Base-by-base conservation (phyloP, 2,329 filamentous ascomycete genomes). In the Xylaria sp. region DNA sequence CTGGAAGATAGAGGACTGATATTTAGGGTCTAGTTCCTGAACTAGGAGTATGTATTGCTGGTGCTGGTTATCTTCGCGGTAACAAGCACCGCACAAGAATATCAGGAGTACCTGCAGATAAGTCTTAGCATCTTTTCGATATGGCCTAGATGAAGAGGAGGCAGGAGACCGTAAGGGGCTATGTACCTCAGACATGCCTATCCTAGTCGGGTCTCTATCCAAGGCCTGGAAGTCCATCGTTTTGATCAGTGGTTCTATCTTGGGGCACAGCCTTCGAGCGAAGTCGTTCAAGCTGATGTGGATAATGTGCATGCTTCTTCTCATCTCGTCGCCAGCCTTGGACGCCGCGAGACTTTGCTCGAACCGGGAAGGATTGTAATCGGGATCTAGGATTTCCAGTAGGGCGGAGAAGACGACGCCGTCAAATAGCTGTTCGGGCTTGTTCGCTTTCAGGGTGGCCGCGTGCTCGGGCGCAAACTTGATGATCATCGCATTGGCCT, bases 211-310 rank as follows among this genome's bases (percentile, higher is more conserved):
- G 72, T 88, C 84, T 73, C 88, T 86, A 69, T 85, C 86, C 64
- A 90, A 84, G 60, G 84, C 83, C 79, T 88, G 87, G 73, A 89
- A 87, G 74, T 90, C 84, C 65, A 86, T 83, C 51, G 82, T 82
- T 73, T 84, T 84, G 60, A 87, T 83, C 68, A 89, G 81, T 44
- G 84, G 84, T 66, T 84, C 83, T 63, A 89, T 81, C 50, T 85
- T 84, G 2, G 83, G 80, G 71, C 86, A 85, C 63, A 86, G 80
- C 58, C 84, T 82, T 61, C 86, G 85, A 65, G 89, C 86, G 75
- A 88, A 89, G 54, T 84, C 84, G 65, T 85, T 83, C 13, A 89
- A 79, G 39, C 85, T 85, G 72, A 86, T 86, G 74, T 87, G 84
- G 46, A 89, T 83, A 59, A 83, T 81, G 74, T 88, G 86, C 39